Conservation (phyloP, 805 yeast genomes). For the Clavispora phyllophila region DNA sequence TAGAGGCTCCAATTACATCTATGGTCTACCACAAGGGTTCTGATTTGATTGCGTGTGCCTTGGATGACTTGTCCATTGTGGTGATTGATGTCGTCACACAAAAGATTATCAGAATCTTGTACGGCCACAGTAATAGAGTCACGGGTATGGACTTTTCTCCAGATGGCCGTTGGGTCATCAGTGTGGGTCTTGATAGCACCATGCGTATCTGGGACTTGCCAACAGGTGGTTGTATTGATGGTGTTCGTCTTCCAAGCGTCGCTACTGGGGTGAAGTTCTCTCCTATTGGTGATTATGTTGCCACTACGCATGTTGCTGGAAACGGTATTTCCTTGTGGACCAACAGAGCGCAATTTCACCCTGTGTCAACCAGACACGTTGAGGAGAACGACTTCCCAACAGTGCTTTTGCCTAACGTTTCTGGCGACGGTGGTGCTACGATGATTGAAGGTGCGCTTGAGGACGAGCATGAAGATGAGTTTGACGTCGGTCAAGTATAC, state of each 20-base stretch:
- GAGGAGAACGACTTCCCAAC: conserved; percentile 68
- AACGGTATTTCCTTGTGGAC: conserved; percentile 93
- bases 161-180: conserved; percentile 91
- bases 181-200: conserved; percentile 79
- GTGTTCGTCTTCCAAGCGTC: conserved; percentile 70
- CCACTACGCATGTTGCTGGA: conserved; percentile 87
- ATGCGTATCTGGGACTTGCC: conserved; percentile 97
- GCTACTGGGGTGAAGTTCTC: conserved; percentile 78
- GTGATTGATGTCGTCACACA: conserved; percentile 80
- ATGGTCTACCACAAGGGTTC: conserved; percentile 77
- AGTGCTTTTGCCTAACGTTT: conserved; percentile 63
- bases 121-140: conserved; percentile 86
- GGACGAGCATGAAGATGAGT: conserved; percentile 25
- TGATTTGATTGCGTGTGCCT: conserved; percentile 76
- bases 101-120: conserved; percentile 76
- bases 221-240: conserved; percentile 95
- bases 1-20: conserved; percentile 73
- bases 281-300: conserved; percentile 83
- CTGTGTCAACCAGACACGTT: conserved; percentile 69
- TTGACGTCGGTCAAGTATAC: conserved; percentile 37
- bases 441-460: conserved; percentile 76
- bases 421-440: conserved; percentile 72
- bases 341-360: conserved; percentile 76
- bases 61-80: conserved; percentile 82
- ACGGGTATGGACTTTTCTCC: conserved; percentile 88